Evolutionary conservation across 495 filamentous ascomycete genomes (phyloP), one percentile per base, ranked within the genome.

Genomic region (Aspergillus funiculosus): DNA sequence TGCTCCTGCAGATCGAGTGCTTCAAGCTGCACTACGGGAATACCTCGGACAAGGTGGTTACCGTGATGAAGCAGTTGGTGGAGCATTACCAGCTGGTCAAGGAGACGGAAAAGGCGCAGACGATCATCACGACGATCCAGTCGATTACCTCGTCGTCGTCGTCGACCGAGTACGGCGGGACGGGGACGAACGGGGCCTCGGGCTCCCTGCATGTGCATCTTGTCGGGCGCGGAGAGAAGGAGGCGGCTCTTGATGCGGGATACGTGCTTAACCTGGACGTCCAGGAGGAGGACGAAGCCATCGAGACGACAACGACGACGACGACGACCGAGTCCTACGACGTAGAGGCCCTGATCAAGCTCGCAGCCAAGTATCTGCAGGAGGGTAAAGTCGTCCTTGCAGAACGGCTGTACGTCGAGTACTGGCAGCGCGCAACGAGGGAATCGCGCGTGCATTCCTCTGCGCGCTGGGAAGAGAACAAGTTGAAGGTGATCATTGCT

Each of bases 361-460:
- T 25, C 11, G 54, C 58, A 1, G 54, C 55, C 19, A 40, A 55
- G 20, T 61, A 63, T 40, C 27, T 46, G 11, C 50, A 59, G 0
- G 53, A 61, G 17, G 57, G 62, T 24, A 51, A 51, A 13, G 25
- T 61, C 7, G 24, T 44, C 13, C 39, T 60, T 22, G 64, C 64
- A 0, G 66, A 69, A 47, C 56, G 59, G 8, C 50, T 53, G 6
- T 69, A 66, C 35, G 57, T 68, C 39, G 64, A 69, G 43, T 59
- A 62, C 26, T 69, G 66, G 66, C 64, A 67, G 43, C 64, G 52
- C 0, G 52, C 60, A 14, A 64, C 51, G 39, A 53, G 41, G 21
- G 62, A 66, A 34, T 57, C 43, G 20, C 65, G 61, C 11, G 18
- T 48, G 11, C 54, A 68, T 26, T 53, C 52, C 15, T 64, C 65